These are phyloP conservation scores for Rhynchospora breviuscula DNA, from an alignment of 176 grass and related monocot genomes.

Conservation along the genomic window DNA sequence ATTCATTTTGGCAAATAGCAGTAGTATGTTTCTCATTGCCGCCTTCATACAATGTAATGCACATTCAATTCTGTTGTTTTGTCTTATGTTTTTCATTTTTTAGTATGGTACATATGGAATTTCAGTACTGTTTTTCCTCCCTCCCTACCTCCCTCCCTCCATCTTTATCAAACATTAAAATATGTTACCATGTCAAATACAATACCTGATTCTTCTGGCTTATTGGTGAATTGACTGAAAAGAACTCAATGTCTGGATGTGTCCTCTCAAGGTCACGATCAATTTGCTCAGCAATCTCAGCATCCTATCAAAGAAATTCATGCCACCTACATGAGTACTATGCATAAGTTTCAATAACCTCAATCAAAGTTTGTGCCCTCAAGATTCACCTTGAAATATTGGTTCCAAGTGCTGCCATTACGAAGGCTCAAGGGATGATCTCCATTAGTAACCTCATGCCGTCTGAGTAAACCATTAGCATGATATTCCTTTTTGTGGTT, in stretches of 20 bases:
- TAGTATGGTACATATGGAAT: too few relatives aligned
- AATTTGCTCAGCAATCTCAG: constrained; percentile 85
- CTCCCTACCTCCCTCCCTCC: background rate
- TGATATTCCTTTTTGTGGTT: background rate
- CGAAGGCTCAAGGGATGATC: constrained; percentile 85
- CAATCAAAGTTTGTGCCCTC: background rate
- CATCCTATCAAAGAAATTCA: constrained; percentile 44
- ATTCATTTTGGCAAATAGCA: constrained; percentile 93
- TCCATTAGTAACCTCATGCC: constrained; percentile 62
- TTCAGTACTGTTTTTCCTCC: too few relatives aligned
- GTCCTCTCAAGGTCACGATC: constrained; percentile 86
- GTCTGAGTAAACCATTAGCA: constrained; percentile 37
- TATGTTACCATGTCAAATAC: background rate
- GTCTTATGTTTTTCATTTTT: background rate
- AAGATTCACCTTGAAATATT: constrained; percentile 74
- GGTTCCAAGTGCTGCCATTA: constrained; percentile 75
- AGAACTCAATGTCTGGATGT: constrained; percentile 77
- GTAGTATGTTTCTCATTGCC: constrained; percentile 78
- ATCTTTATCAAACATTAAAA: background rate
- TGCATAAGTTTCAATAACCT: background rate
- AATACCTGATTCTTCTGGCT: constrained; percentile 53
- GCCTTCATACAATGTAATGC: constrained; percentile 43
- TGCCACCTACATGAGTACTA: background rate
- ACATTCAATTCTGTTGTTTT: constrained; percentile 5
- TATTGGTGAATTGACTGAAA: constrained; percentile 41